phyloP scores from a whole-genome alignment of 2,329 filamentous ascomycete genomes.

The Cercospora citrullina region DNA sequence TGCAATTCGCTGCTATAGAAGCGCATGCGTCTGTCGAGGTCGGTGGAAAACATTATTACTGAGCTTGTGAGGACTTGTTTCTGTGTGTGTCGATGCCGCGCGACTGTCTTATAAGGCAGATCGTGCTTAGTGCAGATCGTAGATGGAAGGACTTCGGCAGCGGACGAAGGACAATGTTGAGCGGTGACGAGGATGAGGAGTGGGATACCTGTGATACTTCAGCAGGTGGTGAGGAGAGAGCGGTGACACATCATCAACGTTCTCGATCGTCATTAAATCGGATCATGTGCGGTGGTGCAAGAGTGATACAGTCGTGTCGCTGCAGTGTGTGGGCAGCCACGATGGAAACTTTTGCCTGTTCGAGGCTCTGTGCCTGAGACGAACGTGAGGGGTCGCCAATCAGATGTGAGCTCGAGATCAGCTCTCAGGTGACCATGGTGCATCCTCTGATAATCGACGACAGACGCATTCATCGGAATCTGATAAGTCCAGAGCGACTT shows the following conservation, averaged over 20 bases:
- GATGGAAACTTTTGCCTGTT: slow-evolving; percentile 4
- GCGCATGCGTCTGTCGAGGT: slow-evolving; percentile 8
- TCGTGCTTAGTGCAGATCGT: neutral
- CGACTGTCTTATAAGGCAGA: neutral
- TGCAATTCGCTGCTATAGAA: slow-evolving; percentile 3
- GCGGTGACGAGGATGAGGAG: neutral
- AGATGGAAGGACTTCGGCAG: neutral
- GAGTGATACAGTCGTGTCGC: neutral
- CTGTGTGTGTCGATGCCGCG: neutral
- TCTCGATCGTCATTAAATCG: slow-evolving; percentile 1
- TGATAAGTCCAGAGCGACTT: neutral
- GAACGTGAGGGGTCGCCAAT: slow-evolving; percentile 6
- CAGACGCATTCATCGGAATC: neutral
- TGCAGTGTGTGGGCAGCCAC: slow-evolving; percentile 5
- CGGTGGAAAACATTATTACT: slow-evolving; percentile 6
- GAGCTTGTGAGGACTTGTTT: neutral
- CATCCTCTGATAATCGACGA: neutral
- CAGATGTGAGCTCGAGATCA: neutral
- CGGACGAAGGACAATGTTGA: neutral
- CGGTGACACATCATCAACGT: slow-evolving; percentile 12
- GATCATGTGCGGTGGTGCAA: slow-evolving; percentile 10
- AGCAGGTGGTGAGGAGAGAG: neutral
- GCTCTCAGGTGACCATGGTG: neutral
- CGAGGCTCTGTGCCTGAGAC: neutral
- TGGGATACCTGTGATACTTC: neutral